Percentiles rank a stretch among this genome's conserved stretches.
These are phyloP conservation scores for Lablab purpureus DNA, from an alignment of 306 rosid species.

Conservation along the genomic window DNA sequence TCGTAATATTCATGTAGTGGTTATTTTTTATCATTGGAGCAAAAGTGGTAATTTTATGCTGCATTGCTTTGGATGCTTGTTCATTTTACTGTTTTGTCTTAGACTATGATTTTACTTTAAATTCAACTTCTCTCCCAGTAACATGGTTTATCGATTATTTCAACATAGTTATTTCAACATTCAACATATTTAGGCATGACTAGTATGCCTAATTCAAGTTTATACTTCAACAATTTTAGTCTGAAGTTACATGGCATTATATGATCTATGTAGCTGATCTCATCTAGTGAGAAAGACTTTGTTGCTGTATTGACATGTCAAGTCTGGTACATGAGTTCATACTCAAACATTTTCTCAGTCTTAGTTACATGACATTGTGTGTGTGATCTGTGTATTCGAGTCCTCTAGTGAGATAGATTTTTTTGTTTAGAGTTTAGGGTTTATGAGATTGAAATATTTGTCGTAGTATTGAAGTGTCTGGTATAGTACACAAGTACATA, in stretches of 20 bases:
- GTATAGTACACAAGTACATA: not conserved
- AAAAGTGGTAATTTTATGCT: not conserved
- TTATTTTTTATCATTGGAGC: not conserved
- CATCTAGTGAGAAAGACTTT: not conserved
- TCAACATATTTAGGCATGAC: not conserved
- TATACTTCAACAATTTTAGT: no score
- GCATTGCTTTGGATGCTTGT: not conserved
- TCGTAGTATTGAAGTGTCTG: not conserved
- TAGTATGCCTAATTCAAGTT: not conserved
- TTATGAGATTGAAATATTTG: no score
- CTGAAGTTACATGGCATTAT: not conserved
- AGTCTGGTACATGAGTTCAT: not conserved
- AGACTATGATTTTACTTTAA: not conserved
- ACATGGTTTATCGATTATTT: not conserved
- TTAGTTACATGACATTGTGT: no score
- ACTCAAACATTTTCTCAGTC: not conserved
- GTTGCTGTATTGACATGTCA: not conserved
- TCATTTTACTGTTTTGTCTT: not conserved
- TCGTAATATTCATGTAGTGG: not conserved
- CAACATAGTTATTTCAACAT: no score
- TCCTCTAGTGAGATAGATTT: no score
- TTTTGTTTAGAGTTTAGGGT: no score
- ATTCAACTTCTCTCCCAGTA: not conserved
- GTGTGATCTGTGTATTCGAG: no score
- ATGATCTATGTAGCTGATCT: no score